phyloP scores from a whole-genome alignment of 768 basidiomycete genomes.

The Russula sp. region DNA sequence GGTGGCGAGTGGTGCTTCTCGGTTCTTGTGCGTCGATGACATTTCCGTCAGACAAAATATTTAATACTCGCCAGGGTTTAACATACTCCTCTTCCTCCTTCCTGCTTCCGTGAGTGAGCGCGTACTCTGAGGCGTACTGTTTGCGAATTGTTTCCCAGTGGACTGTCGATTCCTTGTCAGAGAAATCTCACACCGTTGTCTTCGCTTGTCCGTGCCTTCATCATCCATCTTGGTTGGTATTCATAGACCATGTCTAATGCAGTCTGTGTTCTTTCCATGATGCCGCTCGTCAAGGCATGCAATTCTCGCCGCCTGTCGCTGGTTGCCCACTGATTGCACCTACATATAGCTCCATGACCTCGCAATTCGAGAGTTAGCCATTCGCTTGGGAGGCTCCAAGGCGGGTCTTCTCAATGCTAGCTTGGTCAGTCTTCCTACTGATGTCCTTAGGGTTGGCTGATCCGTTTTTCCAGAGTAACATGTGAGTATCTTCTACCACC shows the following conservation, averaged over 20 bases:
- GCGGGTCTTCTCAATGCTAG: slow-evolving; percentile 78
- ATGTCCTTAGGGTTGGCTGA: neutral
- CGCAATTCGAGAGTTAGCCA: slow-evolving; percentile 62
- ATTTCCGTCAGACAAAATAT: neutral
- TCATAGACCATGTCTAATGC: neutral
- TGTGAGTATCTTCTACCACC: slow-evolving; percentile 36
- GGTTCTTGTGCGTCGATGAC: slow-evolving; percentile 41
- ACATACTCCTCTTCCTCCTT: slow-evolving; percentile 55
- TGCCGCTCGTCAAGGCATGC: slow-evolving; percentile 69
- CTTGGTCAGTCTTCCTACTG: slow-evolving; percentile 41
- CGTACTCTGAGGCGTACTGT: neutral
- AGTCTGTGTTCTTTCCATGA: slow-evolving; percentile 65
- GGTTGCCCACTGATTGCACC: neutral
- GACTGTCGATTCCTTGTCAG: slow-evolving; percentile 42
- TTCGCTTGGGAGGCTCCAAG: slow-evolving; percentile 68
- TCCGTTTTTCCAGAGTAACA: slow-evolving; percentile 47
- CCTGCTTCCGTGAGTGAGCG: slow-evolving; percentile 55
- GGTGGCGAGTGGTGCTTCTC: slow-evolving; percentile 47
- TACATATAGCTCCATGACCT: slow-evolving; percentile 61
- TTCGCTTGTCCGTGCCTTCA: slow-evolving; percentile 47
- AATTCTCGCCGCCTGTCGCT: neutral
- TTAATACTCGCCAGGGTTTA: slow-evolving; percentile 47
- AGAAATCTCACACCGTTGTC: slow-evolving; percentile 44
- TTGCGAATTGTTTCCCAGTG: slow-evolving; percentile 36
- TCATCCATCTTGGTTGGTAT: neutral